Percentiles rank a stretch among this genome's conserved stretches.
These are phyloP conservation scores for Trypanosoma lewisi DNA, from an alignment of 208 protist genomes.

Conservation along the genomic window DNA sequence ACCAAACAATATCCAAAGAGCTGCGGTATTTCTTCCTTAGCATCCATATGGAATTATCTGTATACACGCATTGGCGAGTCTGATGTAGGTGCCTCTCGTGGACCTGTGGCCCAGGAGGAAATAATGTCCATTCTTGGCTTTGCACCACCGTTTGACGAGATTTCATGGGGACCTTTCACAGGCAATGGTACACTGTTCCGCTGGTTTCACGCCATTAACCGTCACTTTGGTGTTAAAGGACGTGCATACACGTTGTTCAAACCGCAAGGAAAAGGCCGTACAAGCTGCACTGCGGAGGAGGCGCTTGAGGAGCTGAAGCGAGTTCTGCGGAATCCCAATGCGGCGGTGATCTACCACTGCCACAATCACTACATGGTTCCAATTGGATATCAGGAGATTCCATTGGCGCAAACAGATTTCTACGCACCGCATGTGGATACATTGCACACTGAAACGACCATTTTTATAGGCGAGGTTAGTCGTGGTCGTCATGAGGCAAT, in stretches of 20 bases:
- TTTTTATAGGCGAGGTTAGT: conserved; percentile 91
- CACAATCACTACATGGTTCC: conserved; percentile 94
- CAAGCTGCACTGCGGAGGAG: conserved; percentile 46
- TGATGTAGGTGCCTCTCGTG: conserved; percentile 26
- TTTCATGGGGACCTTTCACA: conserved; percentile 89
- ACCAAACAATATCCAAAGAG: conserved; percentile 90
- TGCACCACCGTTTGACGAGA: conserved; percentile 84
- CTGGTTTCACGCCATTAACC: conserved; percentile 91
- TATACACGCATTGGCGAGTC: conserved; percentile 82
- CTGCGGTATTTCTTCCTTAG: conserved; percentile 86
- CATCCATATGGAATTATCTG: conserved; percentile 91
- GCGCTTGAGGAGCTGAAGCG: conserved; percentile 62
- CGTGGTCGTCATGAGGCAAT: conserved; percentile 81
- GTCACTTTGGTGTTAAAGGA: conserved; percentile 58
- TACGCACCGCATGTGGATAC: conserved; percentile 44
- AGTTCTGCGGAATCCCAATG: conserved; percentile 63
- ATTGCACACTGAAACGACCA: conserved; percentile 63
- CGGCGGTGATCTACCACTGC: conserved; percentile 91
- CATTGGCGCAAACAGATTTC: conserved; percentile 66
- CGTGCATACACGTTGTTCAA: conserved; percentile 86
- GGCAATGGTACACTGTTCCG: conserved; percentile 89
- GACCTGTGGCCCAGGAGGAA: conserved; percentile 85
- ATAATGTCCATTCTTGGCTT: conserved; percentile 89
- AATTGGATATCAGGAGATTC: conserved; percentile 88
- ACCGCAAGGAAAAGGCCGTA: conserved; percentile 59